These are phyloP conservation scores for Orbilia ellipsospora DNA, from an alignment of 2,329 filamentous ascomycete genomes.

Conservation along the genomic window DNA sequence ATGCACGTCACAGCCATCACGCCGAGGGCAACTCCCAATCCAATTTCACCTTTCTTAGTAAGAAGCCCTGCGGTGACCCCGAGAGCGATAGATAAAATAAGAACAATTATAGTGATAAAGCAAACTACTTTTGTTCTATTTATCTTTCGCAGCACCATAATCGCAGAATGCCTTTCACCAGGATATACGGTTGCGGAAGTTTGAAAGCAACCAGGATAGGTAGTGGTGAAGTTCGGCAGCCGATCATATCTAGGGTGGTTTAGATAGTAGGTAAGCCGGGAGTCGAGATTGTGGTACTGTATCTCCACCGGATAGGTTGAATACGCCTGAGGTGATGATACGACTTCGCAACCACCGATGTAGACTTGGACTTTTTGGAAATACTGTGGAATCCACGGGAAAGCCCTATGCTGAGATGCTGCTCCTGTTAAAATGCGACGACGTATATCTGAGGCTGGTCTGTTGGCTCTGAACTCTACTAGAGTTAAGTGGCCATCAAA, in stretches of 20 bases:
- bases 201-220: conserved; percentile 7
- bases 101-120: neutral
- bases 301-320: neutral
- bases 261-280: conserved; percentile 1
- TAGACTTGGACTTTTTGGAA: conserved; percentile 9
- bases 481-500: neutral
- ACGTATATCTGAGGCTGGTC: neutral
- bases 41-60: conserved; percentile 5
- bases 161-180: neutral
- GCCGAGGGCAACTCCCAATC: conserved; percentile 2
- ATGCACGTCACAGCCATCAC: neutral
- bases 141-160: neutral
- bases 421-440: neutral
- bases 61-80: conserved; percentile 3
- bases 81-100: neutral
- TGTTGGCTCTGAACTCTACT: neutral
- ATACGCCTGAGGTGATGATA: neutral
- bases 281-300: neutral
- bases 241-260: conserved; percentile 4
- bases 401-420: neutral
- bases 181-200: neutral
- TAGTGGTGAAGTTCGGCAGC: neutral
- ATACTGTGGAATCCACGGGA: neutral
- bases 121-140: conserved; percentile 2
- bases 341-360: neutral